These are phyloP conservation scores for Cordyceps farinosa DNA, from an alignment of 2,329 filamentous ascomycete genomes.

Conservation along the genomic window DNA sequence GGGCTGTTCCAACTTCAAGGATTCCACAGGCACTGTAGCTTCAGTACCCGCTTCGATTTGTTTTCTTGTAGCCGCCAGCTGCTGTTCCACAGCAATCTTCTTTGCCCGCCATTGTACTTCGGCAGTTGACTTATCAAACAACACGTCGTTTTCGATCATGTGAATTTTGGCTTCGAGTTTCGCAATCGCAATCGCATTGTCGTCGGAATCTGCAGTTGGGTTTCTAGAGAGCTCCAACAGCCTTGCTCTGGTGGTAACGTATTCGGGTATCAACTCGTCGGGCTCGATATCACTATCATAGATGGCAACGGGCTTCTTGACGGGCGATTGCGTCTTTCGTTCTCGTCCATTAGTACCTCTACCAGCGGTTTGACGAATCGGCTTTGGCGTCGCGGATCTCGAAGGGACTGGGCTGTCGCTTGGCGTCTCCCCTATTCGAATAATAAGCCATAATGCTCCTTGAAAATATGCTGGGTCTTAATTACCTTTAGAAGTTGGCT, in stretches of 20 bases:
- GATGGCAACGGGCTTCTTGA: conserved; percentile 45
- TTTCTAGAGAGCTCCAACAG: conserved; percentile 50
- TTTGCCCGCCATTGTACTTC: conserved; percentile 62
- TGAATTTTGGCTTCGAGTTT: conserved; percentile 71
- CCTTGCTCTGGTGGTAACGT: conserved; percentile 68
- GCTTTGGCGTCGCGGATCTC: conserved; percentile 47
- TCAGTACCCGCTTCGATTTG: conserved; percentile 24
- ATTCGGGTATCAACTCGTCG: conserved; percentile 70
- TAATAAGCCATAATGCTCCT: background rate
- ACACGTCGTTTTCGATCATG: conserved; percentile 71
- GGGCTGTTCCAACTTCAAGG: conserved; percentile 26
- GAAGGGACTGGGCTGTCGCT: conserved; percentile 48
- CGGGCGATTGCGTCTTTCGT: conserved; percentile 27
- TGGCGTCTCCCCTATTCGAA: conserved; percentile 35
- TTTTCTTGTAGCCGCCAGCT: conserved; percentile 51
- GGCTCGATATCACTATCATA: conserved; percentile 71
- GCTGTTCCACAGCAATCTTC: conserved; percentile 58
- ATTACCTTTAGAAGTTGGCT: conserved; percentile 37
- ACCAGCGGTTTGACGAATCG: conserved; percentile 27
- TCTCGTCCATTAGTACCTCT: conserved; percentile 26
- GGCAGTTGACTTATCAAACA: conserved; percentile 67
- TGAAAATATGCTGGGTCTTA: background rate
- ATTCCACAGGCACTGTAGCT: conserved; percentile 15
- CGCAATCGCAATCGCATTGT: conserved; percentile 48
- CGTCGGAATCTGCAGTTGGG: conserved; percentile 26